Evolutionary conservation across 2,329 filamentous ascomycete species (phyloP), one percentile per base, ranked within the genome.

Genomic region (Exophiala viscosa): DNA sequence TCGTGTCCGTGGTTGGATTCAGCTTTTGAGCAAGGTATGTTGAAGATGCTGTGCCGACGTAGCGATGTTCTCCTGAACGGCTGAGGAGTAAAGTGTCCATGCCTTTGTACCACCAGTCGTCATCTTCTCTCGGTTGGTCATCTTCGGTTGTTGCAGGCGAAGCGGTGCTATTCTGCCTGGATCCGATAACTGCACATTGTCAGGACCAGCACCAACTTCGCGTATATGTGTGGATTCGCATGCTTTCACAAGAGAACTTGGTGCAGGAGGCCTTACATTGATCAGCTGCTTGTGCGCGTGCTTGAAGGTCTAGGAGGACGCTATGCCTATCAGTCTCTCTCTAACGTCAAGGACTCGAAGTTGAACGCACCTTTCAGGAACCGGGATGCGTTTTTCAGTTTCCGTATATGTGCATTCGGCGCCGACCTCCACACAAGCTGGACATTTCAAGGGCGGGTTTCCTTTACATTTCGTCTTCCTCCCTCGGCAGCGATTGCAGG

Each of bases 101-200:
- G 5, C 65, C 68, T 47, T 70, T 67, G 40, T 67, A 70, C 68
- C 69, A 71, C 68, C 68, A 71, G 50, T 70, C 68, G 50, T 70
- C 69, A 28, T 67, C 62, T 34, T 69, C 66, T n/a, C 52, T 45
- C 3, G 61, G 53, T 2, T 54, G 35, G 20, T 67, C 65, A 10
- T 58, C 52, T 35, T 61, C 60, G 8, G 57, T 54, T 15, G 45
- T 58, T 4, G 52, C 60, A 15, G 59, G 63, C 5, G 55, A 54
- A 8, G 35, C 14, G 20, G 33, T 31, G 32, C 36, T 55, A 20
- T 34, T 51, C 10, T 52, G 42, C 28, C 31, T 55, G 36, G 55
- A 50, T 18, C 17, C 54, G 7, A 34, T 38, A 15, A 15, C 45
- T 34, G 18, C 13, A n/a, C 23, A n/a, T 23, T 40, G 47, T 48